A percentile compares a stretch with the other conserved stretches of the same genome.
Evolutionary conservation across 2,329 filamentous ascomycete genomes (phyloP).

Genomic region (Aspergillus phoenicis): DNA sequence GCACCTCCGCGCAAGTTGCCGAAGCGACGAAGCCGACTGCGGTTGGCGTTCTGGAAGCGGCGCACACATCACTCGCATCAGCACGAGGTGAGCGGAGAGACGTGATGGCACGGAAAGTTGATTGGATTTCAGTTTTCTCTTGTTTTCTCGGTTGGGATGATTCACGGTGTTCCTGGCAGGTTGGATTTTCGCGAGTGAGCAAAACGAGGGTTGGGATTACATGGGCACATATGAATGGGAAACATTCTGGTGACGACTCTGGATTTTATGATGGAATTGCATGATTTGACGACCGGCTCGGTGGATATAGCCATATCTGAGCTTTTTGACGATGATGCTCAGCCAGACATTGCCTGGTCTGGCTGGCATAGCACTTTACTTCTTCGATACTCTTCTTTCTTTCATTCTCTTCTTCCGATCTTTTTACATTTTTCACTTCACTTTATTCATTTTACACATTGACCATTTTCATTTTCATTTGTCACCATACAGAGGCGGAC

Average conservation of each 20-base stretch:
- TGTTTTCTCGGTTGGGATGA: slow-evolving; percentile 11
- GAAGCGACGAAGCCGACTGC: slow-evolving; percentile 43
- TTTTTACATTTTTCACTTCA: slow-evolving; percentile 3
- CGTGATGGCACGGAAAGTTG: slow-evolving; percentile 23
- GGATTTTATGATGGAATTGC: slow-evolving; percentile 30
- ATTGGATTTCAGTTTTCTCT: slow-evolving; percentile 12
- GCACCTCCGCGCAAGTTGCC: slow-evolving; percentile 30
- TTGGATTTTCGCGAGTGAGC: slow-evolving; percentile 18
- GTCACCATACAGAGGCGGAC: slow-evolving; percentile 11
- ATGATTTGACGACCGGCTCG: slow-evolving; percentile 34
- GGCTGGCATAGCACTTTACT: slow-evolving; percentile 6
- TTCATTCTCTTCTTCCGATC: slow-evolving; percentile 11
- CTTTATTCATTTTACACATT: background rate
- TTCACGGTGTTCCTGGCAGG: slow-evolving; percentile 21
- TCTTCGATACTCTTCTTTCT: slow-evolving; percentile 2
- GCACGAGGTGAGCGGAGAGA: slow-evolving; percentile 37
- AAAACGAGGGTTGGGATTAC: slow-evolving; percentile 12
- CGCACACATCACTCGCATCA: slow-evolving; percentile 34
- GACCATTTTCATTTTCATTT: slow-evolving; percentile 1
- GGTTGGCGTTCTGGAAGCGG: slow-evolving; percentile 47
- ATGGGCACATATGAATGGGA: slow-evolving; percentile 30
- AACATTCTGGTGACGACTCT: slow-evolving; percentile 28
- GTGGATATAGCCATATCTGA: slow-evolving; percentile 18
- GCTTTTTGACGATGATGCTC: slow-evolving; percentile 10
- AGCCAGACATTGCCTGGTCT: background rate